These are phyloP conservation scores for Citrus mangshanensis DNA, from an alignment of 345 rosid species.

Conservation along the genomic window DNA sequence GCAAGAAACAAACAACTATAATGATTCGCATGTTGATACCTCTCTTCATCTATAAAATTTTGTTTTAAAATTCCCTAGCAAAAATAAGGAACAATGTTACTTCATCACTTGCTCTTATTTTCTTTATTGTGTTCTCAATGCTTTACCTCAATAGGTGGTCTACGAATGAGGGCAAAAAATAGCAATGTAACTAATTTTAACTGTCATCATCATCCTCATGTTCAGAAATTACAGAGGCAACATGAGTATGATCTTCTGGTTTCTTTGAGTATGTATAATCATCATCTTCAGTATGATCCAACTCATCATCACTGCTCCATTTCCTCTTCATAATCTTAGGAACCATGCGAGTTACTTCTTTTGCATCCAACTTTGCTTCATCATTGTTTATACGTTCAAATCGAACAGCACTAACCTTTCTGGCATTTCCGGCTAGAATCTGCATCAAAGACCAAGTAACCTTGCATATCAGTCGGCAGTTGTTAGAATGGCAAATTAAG, in stretches of 20 bases:
- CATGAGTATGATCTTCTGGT: conserved; percentile 37
- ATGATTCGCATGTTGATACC: conserved; percentile 38
- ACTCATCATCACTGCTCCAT: conserved; percentile 66
- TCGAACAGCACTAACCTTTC: conserved; percentile 91
- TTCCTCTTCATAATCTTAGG: conserved; percentile 79
- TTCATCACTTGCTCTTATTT: conserved; percentile 14
- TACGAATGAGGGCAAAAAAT: conserved; percentile 13
- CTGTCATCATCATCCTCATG: conserved; percentile 34
- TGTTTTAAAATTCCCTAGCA: conserved; percentile 11
- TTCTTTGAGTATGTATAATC: conserved; percentile 33
- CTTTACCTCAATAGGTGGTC: conserved; percentile 20
- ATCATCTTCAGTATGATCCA: conserved; percentile 22
- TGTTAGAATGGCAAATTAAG: conserved; percentile 7
- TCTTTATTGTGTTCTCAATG: conserved; percentile 18
- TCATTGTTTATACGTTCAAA: conserved; percentile 65
- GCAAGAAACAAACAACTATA: conserved; percentile 15
- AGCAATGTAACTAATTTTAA: conserved; percentile 25
- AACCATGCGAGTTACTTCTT: conserved; percentile 61
- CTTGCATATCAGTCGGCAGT: conserved; percentile 7
- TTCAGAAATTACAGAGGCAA: conserved; percentile 48
- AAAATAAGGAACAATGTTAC: conserved; percentile 18
- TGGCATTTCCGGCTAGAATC: conserved; percentile 95
- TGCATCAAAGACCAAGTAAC: conserved; percentile 26
- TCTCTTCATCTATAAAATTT: conserved; percentile 39
- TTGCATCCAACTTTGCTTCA: conserved; percentile 49